A percentile compares a stretch with the other conserved stretches of the same genome.
Conservation (phyloP, 306 rosid genomes). For the Cicer yamashitae region DNA sequence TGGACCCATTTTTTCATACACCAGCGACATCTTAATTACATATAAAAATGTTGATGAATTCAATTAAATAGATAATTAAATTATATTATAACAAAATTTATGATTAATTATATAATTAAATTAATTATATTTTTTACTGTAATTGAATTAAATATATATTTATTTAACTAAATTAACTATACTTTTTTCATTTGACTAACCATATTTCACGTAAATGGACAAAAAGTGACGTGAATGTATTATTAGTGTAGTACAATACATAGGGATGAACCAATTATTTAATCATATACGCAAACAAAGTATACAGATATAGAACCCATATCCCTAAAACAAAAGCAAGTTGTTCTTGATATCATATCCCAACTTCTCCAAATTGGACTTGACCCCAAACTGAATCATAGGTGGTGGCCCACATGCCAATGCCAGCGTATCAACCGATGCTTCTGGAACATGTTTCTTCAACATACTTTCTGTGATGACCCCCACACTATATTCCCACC, state of each 20-base stretch:
- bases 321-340: constrained; percentile 64
- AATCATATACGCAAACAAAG: not conserved
- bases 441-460: constrained; percentile 66
- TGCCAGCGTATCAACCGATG: constrained; percentile 64
- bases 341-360: constrained; percentile 64
- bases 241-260: no score
- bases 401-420: constrained; percentile 86
- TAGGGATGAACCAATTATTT: no score
- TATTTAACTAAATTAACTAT: not conserved
- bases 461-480: constrained; percentile 63
- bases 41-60: no score
- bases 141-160: not conserved
- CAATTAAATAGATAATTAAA: no score
- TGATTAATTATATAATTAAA: no score
- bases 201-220: no score
- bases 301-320: not conserved
- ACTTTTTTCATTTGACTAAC: no score
- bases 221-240: no score
- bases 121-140: no score
- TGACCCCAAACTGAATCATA: constrained; percentile 77
- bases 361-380: constrained; percentile 75
- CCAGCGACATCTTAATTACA: no score
- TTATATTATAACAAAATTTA: no score
- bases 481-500: constrained; percentile 79
- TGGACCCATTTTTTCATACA: no score